These are phyloP conservation scores for Coniosporium apollinis DNA, from an alignment of 495 filamentous ascomycete genomes.

Conservation along the genomic window DNA sequence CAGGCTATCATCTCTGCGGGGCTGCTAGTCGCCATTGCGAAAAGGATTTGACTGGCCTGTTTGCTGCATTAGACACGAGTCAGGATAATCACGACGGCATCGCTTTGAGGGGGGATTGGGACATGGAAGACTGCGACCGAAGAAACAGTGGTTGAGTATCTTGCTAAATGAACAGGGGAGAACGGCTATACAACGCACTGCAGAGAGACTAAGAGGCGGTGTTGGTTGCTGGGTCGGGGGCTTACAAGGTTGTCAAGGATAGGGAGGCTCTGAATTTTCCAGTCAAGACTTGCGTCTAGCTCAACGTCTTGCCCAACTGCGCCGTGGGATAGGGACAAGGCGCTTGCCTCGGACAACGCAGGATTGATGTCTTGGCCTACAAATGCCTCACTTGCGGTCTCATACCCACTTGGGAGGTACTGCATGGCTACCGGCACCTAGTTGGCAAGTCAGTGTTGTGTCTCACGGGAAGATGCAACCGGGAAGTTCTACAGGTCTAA, in stretches of 20 bases:
- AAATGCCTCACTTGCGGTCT: too few relatives aligned
- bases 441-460: too few relatives aligned
- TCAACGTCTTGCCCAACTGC: too few relatives aligned
- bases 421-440: too few relatives aligned
- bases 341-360: too few relatives aligned
- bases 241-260: constrained; percentile 57
- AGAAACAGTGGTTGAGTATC: not conserved
- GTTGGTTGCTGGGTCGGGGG: not conserved
- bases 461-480: too few relatives aligned
- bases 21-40: constrained; percentile 47
- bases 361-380: too few relatives aligned
- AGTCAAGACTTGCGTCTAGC: constrained; percentile 40
- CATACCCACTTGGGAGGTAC: too few relatives aligned
- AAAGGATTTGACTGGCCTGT: constrained; percentile 54
- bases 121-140: not conserved
- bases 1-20: constrained; percentile 60
- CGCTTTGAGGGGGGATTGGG: not conserved
- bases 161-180: not conserved
- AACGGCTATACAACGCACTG: not conserved
- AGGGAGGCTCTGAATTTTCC: constrained; percentile 52
- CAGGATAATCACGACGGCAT: too few relatives aligned
- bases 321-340: too few relatives aligned
- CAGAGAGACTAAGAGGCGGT: not conserved
- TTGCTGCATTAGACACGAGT: constrained; percentile 2
- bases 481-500: too few relatives aligned